These are phyloP conservation scores for Diaporthe citriasiana DNA, from an alignment of 2,329 filamentous ascomycete species.

Conservation along the genomic window DNA sequence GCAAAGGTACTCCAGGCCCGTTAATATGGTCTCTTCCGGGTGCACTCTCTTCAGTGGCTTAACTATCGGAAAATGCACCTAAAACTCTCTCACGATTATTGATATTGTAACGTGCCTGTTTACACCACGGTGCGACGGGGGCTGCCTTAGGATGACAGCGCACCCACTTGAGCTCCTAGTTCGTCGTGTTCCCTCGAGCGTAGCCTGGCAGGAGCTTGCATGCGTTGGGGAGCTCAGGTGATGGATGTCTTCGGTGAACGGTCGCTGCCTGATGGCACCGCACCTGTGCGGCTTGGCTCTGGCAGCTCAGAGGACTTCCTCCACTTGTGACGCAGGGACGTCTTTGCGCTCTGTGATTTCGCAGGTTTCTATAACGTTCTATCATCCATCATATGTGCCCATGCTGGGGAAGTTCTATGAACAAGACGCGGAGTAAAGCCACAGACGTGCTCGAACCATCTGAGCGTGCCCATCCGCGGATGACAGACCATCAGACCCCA, in stretches of 20 bases:
- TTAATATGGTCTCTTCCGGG: too few relatives aligned
- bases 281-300: neutral
- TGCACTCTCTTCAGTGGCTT: too few relatives aligned
- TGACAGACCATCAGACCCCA: neutral
- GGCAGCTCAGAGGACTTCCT: neutral
- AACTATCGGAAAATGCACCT: too few relatives aligned
- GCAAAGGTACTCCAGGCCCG: too few relatives aligned
- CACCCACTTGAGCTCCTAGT: too few relatives aligned
- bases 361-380: conserved; percentile 22
- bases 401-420: neutral
- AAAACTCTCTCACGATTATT: too few relatives aligned
- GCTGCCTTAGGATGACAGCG: neutral
- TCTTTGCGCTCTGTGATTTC: neutral
- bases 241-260: neutral
- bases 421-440: neutral
- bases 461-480: neutral
- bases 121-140: neutral
- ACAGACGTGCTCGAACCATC: too few relatives aligned
- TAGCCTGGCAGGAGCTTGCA: neutral
- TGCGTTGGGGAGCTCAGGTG: neutral
- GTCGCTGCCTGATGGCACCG: neutral
- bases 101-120: neutral
- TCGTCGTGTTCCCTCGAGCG: neutral
- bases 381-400: conserved; percentile 11
- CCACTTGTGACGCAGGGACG: neutral